Base-by-base conservation (phyloP, 2,329 filamentous ascomycete species). In the Aspergillus tubingensis region DNA sequence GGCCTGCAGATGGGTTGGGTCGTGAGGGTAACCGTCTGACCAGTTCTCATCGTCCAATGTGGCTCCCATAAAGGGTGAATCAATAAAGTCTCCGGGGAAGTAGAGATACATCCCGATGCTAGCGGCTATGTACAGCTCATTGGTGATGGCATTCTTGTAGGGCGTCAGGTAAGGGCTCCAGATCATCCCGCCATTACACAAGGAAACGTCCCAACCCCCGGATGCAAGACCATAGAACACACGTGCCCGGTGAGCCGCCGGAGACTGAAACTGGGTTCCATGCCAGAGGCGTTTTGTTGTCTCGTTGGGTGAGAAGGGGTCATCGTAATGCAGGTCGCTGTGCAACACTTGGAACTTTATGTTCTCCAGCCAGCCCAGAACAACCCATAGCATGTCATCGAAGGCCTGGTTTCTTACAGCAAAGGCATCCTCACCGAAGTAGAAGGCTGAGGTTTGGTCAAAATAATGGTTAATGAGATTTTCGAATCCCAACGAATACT, bases 71-170 rank as follows among this genome's bases (percentile, higher is more conserved):
- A 90, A 95, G 0, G 91, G 91, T 0, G 88, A 88, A 19, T 83
- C 80, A 65, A 93, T 91, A 38, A 83, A 77, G 72, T 96, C 92
- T 1, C 92, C 91, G 0, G 93, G 91, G 66, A 93, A 96, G 71
- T 94, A 85, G 5, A 95, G 83, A 72, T 96, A 97, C 94, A 98
- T 97, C 56, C 84, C 86, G 38, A 94, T 85, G 21, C 91, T 95
- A 0, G 91, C 92, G 0, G 93, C 84, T 62, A 97, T 91, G 77
- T 86, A 97, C 1, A 97, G 84, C 73, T 97, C 87, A 71, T 97
- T 97, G 30, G 94, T 98, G 68, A 98, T 96, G 64, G 94, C 92
- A 70, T 98, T 98, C 73, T 97, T 98, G 80, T 97, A 98, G 0
- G 92, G 92, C 41, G 83, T 76, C 27, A 94, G 79, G 38, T 86